Percentiles rank a stretch among this genome's conserved stretches.
Evolutionary conservation across 2,329 filamentous ascomycete genomes (phyloP).

Genomic region (Pseudocercospora cruenta): DNA sequence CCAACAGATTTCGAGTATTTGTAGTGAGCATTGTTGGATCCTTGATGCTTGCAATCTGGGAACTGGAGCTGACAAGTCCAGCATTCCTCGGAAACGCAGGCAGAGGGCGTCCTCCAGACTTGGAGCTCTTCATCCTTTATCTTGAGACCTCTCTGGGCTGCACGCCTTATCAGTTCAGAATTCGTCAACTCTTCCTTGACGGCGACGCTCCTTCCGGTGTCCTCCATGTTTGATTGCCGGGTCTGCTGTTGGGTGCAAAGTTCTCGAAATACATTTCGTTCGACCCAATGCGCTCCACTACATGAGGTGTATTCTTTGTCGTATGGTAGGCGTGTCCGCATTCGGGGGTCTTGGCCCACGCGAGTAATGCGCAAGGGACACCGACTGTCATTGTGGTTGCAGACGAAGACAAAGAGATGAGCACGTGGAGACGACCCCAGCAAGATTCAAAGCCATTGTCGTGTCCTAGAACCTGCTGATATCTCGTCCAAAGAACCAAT

Average conservation of each 20-base stretch:
- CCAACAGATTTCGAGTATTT: not conserved
- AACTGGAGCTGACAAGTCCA: not conserved
- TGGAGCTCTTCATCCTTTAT: not conserved
- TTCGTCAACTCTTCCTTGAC: no score
- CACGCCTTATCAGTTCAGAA: not conserved
- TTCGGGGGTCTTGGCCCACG: not conserved
- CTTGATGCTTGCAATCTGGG: not conserved
- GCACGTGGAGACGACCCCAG: no score
- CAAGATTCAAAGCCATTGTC: not conserved
- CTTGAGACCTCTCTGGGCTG: not conserved
- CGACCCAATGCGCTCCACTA: no score
- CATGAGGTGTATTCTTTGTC: no score
- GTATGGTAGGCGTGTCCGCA: not conserved
- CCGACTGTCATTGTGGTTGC: not conserved
- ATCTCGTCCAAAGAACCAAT: slow-evolving; percentile 30
- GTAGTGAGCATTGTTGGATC: not conserved
- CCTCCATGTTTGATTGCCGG: no score
- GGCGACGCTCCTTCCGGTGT: no score
- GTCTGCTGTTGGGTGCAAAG: no score
- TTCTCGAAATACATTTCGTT: no score
- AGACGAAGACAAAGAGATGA: not conserved
- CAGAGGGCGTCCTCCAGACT: not conserved
- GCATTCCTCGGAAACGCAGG: not conserved
- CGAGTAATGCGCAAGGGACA: not conserved
- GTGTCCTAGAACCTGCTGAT: slow-evolving; percentile 27